These are phyloP conservation scores for Paracoccidioides lutzii DNA, from an alignment of 2,329 filamentous ascomycete species.

Conservation along the genomic window DNA sequence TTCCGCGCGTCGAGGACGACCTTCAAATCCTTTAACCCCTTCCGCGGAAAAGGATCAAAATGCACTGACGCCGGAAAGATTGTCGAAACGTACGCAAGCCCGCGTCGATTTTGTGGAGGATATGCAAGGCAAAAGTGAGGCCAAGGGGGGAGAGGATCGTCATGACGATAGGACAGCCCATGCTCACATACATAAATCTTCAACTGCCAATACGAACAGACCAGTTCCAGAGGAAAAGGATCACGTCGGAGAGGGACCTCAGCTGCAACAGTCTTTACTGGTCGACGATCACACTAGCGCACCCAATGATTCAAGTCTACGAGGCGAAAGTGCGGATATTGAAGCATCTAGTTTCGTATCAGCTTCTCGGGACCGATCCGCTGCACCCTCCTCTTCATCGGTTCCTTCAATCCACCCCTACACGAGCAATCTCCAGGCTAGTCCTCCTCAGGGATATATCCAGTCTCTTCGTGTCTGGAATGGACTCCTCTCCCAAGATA, in stretches of 20 bases:
- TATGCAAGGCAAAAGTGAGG: slow-evolving; percentile 12
- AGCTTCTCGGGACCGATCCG: slow-evolving; percentile 21
- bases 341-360: slow-evolving; percentile 16
- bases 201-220: neutral
- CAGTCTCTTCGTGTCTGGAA: slow-evolving; percentile 67
- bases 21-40: slow-evolving; percentile 8
- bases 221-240: neutral
- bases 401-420: slow-evolving; percentile 38
- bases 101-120: slow-evolving; percentile 47
- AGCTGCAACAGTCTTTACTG: slow-evolving; percentile 8
- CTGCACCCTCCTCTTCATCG: slow-evolving; percentile 16
- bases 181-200: neutral
- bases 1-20: slow-evolving; percentile 24
- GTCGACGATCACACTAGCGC: slow-evolving; percentile 3
- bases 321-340: slow-evolving; percentile 14
- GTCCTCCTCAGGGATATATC: slow-evolving; percentile 55
- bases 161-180: neutral
- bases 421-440: slow-evolving; percentile 55
- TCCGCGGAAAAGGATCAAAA: neutral
- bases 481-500: slow-evolving; percentile 64
- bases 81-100: slow-evolving; percentile 21
- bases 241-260: neutral
- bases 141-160: neutral
- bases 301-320: neutral
- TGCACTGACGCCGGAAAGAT: neutral